Base-by-base conservation (phyloP, 2,329 filamentous ascomycete genomes). In the Gnomoniopsis smithogilvyi region DNA sequence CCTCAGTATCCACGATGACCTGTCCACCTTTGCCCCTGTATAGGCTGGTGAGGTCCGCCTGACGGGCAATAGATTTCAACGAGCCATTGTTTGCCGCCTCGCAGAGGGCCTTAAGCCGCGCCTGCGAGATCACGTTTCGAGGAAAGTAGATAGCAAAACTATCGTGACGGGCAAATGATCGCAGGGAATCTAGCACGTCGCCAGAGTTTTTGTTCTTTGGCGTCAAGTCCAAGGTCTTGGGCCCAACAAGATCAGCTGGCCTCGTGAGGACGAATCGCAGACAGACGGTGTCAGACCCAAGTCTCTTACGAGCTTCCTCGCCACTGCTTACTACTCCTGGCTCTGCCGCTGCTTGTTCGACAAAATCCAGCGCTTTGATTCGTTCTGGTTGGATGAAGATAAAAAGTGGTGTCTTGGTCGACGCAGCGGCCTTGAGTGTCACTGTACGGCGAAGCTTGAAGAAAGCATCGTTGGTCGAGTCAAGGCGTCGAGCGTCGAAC, bases 21-120 rank as follows among this genome's bases (percentile, higher is more conserved):
- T 52, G 56, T 6, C 56, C 56, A 45, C 56, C 56, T 49, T 54
- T 41, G 51, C 56, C 56, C 15, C 51, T 22, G 21, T 58, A 58
- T 3, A 58, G 50, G 43, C 56, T 49, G 43, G 24, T 22, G 33
- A 58, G 36, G 41, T 58, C 56, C n/a, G 56, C 56, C 49, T 58
- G 50, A 30, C 56, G 53, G 14, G 45, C 6, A n/a, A 58, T 50
- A 10, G 56, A 50, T 21, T 33, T 54, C 51, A 58, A 36, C 2
- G 14, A 24, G 38, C 46, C n/a, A 11, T n/a, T 8, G 26, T 50
- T 43, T 41, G 56, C 56, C 14, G 22, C 50, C 6, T 34, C 56
- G 34, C 51, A 58, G 1, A 58, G 19, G 17, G 56, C 47, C 3
- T 22, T 11, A 22, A 58, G 51, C 26, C 33, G 45, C 12, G 56